Base-by-base conservation (phyloP, 2,329 filamentous ascomycete species). In the Fusarium siculi region DNA sequence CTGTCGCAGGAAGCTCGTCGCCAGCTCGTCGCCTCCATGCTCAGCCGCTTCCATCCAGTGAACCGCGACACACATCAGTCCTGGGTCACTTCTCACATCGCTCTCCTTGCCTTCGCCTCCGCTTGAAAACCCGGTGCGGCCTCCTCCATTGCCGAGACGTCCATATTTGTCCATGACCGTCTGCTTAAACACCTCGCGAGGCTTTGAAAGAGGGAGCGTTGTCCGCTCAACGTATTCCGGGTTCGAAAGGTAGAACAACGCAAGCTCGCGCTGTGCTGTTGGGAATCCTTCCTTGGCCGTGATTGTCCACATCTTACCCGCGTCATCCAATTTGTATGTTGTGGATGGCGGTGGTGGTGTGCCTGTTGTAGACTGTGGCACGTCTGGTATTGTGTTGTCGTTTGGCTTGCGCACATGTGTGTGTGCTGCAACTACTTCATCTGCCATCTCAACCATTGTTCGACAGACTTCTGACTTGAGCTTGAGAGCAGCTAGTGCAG, bases 21-120 rank as follows among this genome's bases (percentile, higher is more conserved):
- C 96, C 75, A 97, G 85, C 78, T 93, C 89, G 80, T 98, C 96
- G 2, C 95, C 95, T n/a, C 95, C 95, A 61, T 89, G 88, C 76
- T 94, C 93, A 42, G 93, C 95, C 74, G 93, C 87, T 84, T 96
- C 94, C 95, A 98, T 98, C 95, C 96, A 98, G 85, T 98, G 96
- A 82, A 97, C 91, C 15, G 96, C 96, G 64, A 97, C 90, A 78
- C 95, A 98, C 93, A 98, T 96, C 46, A 95, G 91, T 60, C 92
- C 92, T 4, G 94, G 93, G 80, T 98, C 94, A 67, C 92, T 95
- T 74, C 94, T 81, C 40, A 89, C 86, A 66, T 89, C 82, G 23
- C 84, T 84, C 53, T 85, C 83, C 58, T 81, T 82, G 43, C 68
- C 68, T 36, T 76, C 65, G 28, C 77, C 74, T 59, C 72, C 58